Base-by-base conservation (phyloP, 352 stramenopile species). In the Pythium biforme region DNA sequence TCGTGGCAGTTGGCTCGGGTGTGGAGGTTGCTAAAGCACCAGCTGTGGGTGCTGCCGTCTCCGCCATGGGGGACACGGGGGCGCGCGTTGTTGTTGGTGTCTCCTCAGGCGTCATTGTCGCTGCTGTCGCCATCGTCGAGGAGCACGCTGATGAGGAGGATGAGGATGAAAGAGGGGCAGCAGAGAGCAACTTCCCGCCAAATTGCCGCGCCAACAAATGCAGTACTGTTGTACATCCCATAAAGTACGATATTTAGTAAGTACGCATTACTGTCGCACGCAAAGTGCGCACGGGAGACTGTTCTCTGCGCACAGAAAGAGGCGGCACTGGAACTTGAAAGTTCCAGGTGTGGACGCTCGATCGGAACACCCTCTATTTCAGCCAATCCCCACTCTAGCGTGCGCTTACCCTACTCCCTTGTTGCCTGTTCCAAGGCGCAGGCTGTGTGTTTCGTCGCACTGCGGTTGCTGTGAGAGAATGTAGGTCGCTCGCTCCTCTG, bases 181-280 rank as follows among this genome's bases (percentile, higher is more conserved):
- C 20, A 12, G 26, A n/a, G n/a, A n/a, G n/a, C n/a, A n/a, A 10
- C 17, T 62, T 68, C 62, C 62, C 62, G 62, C 62, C 62, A 68
- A 63, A 43, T 50, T 63, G 54, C 10, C 26, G 50, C 59, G 45
- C 58, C 26, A 52, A n/a, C n/a, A 55, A 27, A 7, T 14, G 2
- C 17, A 17, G 39, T 40, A 59, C 53, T 29, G 53, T 59, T 10
- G 40, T 15, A 0, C 3, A 3, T n/a, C n/a, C 0, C 3, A 6
- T 49, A 9, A 37, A 49, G 37, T 46, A 40, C 51, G 33, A 34
- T 20, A 17, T n/a, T 22, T 22, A 34, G 19, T 49, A 59, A 50
- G 52, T 59, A n/a, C 52, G 52, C 9, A 20, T 49, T 39, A 2
- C 19, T 1, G 0, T 45, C 15, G 9, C 20, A 39, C 37, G 14